Base-by-base conservation (phyloP, 1,284 basidiomycete genomes). In the Anthracocystis setariae region DNA sequence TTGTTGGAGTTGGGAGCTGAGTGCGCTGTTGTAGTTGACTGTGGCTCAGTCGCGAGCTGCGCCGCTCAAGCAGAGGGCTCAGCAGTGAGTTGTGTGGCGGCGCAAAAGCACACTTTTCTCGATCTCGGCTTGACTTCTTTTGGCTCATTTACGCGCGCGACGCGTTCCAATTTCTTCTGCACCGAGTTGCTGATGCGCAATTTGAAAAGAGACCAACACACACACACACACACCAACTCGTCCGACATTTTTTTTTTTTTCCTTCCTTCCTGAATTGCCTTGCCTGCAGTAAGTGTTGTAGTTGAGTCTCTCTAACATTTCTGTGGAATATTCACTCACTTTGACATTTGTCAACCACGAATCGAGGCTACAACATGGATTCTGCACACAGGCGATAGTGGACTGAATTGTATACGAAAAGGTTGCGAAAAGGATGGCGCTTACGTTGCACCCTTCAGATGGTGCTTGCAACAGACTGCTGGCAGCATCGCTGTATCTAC, bases 91-190 rank as follows among this genome's bases (percentile, higher is more conserved):
- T 15, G 35, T 5, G 35, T 37, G 35, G 35, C 35, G 35, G 13
- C n/a, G n/a, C n/a, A n/a, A 37, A 37, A 37, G 35, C 35, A 9
- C 35, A 37, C 32, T 33, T 15, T 33, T 33, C 15, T 15, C 32
- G n/a, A n/a, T n/a, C 5, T 33, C 12, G 10, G 17, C 13, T 8
- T 20, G 38, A 39, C 38, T 58, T 48, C 64, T 67, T n/a, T 67
- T 66, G 40, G 52, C 57, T 66, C 63, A 60, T 66, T 66, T 67
- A 67, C 64, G 64, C 64, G 64, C 64, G 64, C 64, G 64, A 67
- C 64, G 64, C 64, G 64, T 67, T 56, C 32, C 2, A 17, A 5
- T 42, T 18, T 23, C 21, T 23, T 21, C 40, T 18, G 40, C 20
- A 25, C 3, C 5, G 7, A 4, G 7, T 18, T 8, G 25, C 25